Evolutionary conservation across 2,329 filamentous ascomycete species (phyloP), one percentile per base, ranked within the genome.

Genomic region (Ceratocystis destructans): DNA sequence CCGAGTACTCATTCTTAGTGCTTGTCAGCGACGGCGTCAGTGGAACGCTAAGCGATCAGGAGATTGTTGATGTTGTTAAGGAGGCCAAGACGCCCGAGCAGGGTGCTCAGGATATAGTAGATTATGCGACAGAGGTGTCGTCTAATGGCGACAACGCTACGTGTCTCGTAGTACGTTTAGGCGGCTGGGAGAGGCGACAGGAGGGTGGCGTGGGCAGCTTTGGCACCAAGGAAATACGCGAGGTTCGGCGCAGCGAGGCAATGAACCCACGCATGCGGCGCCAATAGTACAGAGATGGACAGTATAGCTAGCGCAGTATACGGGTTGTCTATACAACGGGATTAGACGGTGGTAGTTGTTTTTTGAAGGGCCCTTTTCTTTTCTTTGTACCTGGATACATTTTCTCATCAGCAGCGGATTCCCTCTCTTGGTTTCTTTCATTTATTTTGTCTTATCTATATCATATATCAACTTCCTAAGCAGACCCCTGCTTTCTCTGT

Each of bases 1-100:
- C 90, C 0, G 87, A 96, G 74, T 96, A 90, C 76, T 86, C 86
- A 2, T 99, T 99, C 76, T 74, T 97, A 64, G 90, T 96, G 1
- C 82, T 99, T 61, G 84, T 96, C 74, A 89, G 85, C 1, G 94
- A 99, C 74, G 94, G 94, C 31, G 85, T 99, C 8, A 93, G 87
- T 22, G 93, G 90, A 5, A 89, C 88, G 17, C 79, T 97, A 25
- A 85, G 82, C 66, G 94, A 99, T 73, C 93, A 97, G 77, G 94
- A 99, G 77, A 90, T 97, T 69, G 92, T 96, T 37, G 94, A 99
- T 73, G 86, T 97, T 41, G 82, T 97, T 72, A 97, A 97, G 75
- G 94, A 99, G 76, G 89, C 91, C 4, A 86, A 82, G 72, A 97
- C 93, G 0, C 94, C 94, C 0, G 93, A 96, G 71, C 85, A 96